phyloP scores from a whole-genome alignment of 176 grass and related monocot genomes.

The Zoysia pacifica region DNA sequence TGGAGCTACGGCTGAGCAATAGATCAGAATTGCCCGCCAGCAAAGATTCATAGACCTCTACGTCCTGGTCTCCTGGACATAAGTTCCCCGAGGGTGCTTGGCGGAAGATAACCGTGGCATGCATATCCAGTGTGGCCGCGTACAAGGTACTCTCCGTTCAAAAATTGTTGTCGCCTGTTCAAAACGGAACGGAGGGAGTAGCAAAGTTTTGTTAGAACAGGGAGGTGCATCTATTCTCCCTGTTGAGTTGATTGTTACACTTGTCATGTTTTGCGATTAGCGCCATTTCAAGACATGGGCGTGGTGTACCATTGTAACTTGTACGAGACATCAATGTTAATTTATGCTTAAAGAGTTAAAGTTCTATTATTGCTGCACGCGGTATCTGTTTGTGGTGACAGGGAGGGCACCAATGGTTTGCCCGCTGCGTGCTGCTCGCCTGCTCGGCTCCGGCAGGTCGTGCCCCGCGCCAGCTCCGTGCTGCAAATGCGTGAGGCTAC shows the following conservation, averaged over 20 bases:
- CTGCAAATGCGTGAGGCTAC: too few relatives aligned
- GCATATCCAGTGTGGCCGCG: not conserved
- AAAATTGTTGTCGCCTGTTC: too few relatives aligned
- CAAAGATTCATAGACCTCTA: not conserved
- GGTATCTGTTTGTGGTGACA: too few relatives aligned
- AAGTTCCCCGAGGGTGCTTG: not conserved
- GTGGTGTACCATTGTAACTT: not conserved
- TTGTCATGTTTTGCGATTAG: not conserved
- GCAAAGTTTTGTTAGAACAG: slow-evolving; percentile 5
- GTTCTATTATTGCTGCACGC: too few relatives aligned
- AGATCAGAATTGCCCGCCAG: slow-evolving; percentile 17
- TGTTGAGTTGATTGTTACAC: not conserved
- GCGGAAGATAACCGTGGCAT: not conserved
- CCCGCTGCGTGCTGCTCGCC: too few relatives aligned
- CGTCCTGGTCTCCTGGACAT: too few relatives aligned
- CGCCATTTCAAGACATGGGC: not conserved
- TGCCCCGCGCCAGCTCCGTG: too few relatives aligned
- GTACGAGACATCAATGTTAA: slow-evolving; percentile 16
- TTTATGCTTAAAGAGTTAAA: not conserved
- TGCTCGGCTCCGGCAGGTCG: too few relatives aligned
- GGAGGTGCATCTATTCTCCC: not conserved
- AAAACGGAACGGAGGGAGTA: too few relatives aligned
- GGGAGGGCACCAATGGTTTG: too few relatives aligned
- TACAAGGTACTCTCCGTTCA: too few relatives aligned
- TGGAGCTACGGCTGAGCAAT: slow-evolving; percentile 75